These are phyloP conservation scores for Fonsecaea pedrosoi DNA, from an alignment of 2,329 filamentous ascomycete genomes.

Conservation along the genomic window DNA sequence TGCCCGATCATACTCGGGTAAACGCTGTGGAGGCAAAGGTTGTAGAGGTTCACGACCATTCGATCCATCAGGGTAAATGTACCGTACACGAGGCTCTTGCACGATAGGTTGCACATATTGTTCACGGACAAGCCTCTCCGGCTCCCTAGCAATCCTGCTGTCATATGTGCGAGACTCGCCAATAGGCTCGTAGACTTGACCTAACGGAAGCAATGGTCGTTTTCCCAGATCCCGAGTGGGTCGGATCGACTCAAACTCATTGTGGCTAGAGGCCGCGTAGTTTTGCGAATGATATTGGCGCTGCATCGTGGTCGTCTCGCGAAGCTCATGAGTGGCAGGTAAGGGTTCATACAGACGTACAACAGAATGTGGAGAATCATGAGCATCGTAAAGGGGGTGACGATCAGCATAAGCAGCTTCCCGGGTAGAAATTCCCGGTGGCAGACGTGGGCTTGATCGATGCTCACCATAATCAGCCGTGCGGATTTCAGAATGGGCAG, in stretches of 20 bases:
- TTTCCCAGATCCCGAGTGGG: slow-evolving; percentile 12
- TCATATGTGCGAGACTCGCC: slow-evolving; percentile 25
- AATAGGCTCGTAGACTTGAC: slow-evolving; percentile 26
- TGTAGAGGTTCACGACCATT: slow-evolving; percentile 23
- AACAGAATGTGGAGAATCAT: slow-evolving; percentile 17
- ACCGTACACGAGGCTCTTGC: slow-evolving; percentile 24
- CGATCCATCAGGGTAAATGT: slow-evolving; percentile 20
- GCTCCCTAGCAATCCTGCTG: slow-evolving; percentile 18
- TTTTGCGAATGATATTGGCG: slow-evolving; percentile 10
- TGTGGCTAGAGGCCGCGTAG: not conserved
- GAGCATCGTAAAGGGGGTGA: slow-evolving; percentile 21
- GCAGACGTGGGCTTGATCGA: slow-evolving; percentile 20
- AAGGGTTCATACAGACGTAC: slow-evolving; percentile 13
- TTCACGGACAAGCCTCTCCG: slow-evolving; percentile 18
- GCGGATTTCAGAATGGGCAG: slow-evolving; percentile 17
- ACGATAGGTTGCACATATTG: slow-evolving; percentile 23
- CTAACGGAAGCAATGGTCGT: slow-evolving; percentile 1
- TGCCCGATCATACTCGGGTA: slow-evolving; percentile 26
- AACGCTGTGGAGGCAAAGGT: slow-evolving; percentile 22
- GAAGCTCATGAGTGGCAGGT: slow-evolving; percentile 17
- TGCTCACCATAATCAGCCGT: slow-evolving; percentile 26
- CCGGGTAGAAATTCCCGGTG: slow-evolving; percentile 12
- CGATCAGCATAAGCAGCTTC: slow-evolving; percentile 26
- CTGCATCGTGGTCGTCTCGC: slow-evolving; percentile 15
- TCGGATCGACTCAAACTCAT: slow-evolving; percentile 15